phyloP scores from a whole-genome alignment of 2,329 filamentous ascomycete species.

The Scytalidium lignicola region DNA sequence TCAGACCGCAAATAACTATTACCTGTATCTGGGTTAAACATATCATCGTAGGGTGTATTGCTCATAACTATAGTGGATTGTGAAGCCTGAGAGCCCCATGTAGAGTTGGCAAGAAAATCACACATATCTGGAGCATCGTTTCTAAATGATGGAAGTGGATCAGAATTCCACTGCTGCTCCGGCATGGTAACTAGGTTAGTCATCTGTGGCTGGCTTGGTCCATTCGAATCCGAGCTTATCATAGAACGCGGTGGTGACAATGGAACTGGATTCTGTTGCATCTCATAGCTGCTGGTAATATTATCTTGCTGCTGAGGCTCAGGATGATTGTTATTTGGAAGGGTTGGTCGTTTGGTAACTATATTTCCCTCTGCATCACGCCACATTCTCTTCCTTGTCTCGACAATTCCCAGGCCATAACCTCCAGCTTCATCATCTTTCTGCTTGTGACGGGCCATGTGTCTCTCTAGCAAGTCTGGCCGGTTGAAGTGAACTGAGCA shows the following conservation, averaged over 20 bases:
- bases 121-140: slow-evolving; percentile 11
- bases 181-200: neutral
- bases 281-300: neutral
- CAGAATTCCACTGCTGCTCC: slow-evolving; percentile 2
- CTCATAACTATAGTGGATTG: slow-evolving; percentile 18
- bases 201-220: neutral
- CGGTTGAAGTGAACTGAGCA: slow-evolving; percentile 58
- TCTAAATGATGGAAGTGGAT: slow-evolving; percentile 1
- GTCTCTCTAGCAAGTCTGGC: slow-evolving; percentile 54
- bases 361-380: slow-evolving; percentile 48
- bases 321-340: slow-evolving; percentile 3
- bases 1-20: neutral
- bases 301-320: slow-evolving; percentile 3
- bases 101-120: slow-evolving; percentile 19
- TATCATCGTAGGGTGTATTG: slow-evolving; percentile 42
- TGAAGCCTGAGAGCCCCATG: slow-evolving; percentile 22
- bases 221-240: slow-evolving; percentile 3
- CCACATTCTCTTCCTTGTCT: slow-evolving; percentile 52
- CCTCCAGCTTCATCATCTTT: slow-evolving; percentile 52
- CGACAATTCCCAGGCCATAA: slow-evolving; percentile 42
- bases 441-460: slow-evolving; percentile 48
- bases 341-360: slow-evolving; percentile 37
- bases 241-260: slow-evolving; percentile 7
- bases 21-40: slow-evolving; percentile 53
- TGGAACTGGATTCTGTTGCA: slow-evolving; percentile 1